A percentile compares a stretch with the other conserved stretches of the same genome.
Conservation (phyloP, 2,329 filamentous ascomycete species). For the Penicillium corylophilum region DNA sequence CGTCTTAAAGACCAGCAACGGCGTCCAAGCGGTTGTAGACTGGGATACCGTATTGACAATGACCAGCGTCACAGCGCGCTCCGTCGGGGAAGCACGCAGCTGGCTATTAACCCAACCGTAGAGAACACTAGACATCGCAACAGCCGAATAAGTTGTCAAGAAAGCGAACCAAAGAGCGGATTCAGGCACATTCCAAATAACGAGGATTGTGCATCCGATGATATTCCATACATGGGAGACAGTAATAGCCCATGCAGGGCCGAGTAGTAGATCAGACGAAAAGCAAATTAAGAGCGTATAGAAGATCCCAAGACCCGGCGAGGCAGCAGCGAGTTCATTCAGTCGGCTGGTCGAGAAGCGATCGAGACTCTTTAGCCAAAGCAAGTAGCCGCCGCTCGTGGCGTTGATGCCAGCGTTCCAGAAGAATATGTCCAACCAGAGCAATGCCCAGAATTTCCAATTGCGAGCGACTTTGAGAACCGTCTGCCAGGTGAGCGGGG, state of each 20-base stretch:
- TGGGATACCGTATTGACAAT: conserved; percentile 55
- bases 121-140: conserved; percentile 55
- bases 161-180: conserved; percentile 56
- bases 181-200: conserved; percentile 58
- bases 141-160: conserved; percentile 50
- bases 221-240: conserved; percentile 53
- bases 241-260: conserved; percentile 57
- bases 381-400: conserved; percentile 51
- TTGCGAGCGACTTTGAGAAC: conserved; percentile 40
- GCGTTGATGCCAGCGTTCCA: conserved; percentile 55
- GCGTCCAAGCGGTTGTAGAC: conserved; percentile 58
- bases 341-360: conserved; percentile 49
- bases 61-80: conserved; percentile 52
- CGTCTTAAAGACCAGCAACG: conserved; percentile 52
- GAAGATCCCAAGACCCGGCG: conserved; percentile 57
- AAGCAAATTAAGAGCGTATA: conserved; percentile 57
- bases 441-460: conserved; percentile 53
- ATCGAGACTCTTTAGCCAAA: conserved; percentile 59
- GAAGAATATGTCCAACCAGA: conserved; percentile 56
- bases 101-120: conserved; percentile 58
- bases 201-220: conserved; percentile 54
- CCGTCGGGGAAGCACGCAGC: conserved; percentile 40
- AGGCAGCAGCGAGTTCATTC: conserved; percentile 54
- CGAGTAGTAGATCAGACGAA: conserved; percentile 53
- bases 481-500: conserved; percentile 27